Base-by-base conservation (phyloP, 208 protist species). In the Acanthamoeba triangularis region DNA sequence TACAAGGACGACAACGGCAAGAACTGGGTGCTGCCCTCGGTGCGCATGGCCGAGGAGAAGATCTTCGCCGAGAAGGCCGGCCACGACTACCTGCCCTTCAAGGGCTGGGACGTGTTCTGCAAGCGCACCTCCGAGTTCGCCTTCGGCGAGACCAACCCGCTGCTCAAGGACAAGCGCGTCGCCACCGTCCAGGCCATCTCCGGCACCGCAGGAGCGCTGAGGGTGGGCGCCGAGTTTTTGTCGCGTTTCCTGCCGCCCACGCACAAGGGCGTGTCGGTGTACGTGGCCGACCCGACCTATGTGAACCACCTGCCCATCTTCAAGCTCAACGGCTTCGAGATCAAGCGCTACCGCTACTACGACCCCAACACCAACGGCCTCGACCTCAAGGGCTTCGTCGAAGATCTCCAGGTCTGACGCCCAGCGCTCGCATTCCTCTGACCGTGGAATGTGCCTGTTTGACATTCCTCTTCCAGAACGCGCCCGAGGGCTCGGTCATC, bases 61-160 rank as follows among this genome's bases (percentile, higher is more conserved):
- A 94, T 98, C 35, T 76, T 97, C 8, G 65, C 96, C n/a, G 67
- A 91, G 37, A 93, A 95, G 49, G 69, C 95, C 20, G 88, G 99
- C 97, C 99, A 99, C 96, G 99, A 99, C 97, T 99, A 99, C 97
- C 96, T 99, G 10, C 99, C 99, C 65, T 99, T 99, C 95, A 96
- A 97, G 72, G 99, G 99, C 80, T 96, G 97, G 85, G 76, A 96
- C 14, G 96, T 95, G 11, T 99, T 99, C 95, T 96, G 98, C 92
- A 95, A 98, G 72, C 97, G 78, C 25, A 97, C 99, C 20, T 69
- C 98, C 35, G 96, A 98, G 90, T 74, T 99, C 2, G 76, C 99
- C 25, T 99, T 99, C 85, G 99, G 98, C 61, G 97, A 98, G 37
- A 94, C 85, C 94, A 93, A 78, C 84, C 44, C 80, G 11, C 65